Conservation (phyloP, 352 stramenopile species). For the Plasmopara viticola region DNA sequence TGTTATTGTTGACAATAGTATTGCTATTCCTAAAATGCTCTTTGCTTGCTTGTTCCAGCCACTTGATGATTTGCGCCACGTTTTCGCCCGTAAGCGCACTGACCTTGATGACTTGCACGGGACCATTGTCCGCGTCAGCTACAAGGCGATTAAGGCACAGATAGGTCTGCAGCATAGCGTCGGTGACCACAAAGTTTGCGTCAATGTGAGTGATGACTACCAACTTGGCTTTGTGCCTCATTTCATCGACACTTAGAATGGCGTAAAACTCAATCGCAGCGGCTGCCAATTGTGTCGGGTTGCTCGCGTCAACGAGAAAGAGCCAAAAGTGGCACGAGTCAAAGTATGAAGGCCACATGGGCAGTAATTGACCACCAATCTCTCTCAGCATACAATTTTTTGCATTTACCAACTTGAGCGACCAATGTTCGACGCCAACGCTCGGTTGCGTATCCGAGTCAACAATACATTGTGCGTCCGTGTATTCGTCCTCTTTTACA, state of each 20-base stretch:
- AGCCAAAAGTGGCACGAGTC: slow-evolving; percentile 59
- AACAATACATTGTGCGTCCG: slow-evolving; percentile 17
- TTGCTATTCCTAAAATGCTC: slow-evolving; percentile 1
- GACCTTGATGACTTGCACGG: slow-evolving; percentile 49
- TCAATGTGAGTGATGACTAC: slow-evolving; percentile 73
- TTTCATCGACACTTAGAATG: slow-evolving; percentile 42
- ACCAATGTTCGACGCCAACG: slow-evolving; percentile 56
- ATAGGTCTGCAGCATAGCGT: slow-evolving; percentile 43
- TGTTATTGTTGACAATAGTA: too few species aligned
- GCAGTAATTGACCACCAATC: slow-evolving; percentile 55
- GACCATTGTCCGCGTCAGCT: slow-evolving; percentile 19
- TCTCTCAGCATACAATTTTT: slow-evolving; percentile 45
- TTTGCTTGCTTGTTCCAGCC: slow-evolving; percentile 28
- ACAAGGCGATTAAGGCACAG: slow-evolving; percentile 50
- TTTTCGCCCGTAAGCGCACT: slow-evolving; percentile 60
- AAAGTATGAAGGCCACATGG: slow-evolving; percentile 73
- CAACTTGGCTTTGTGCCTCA: slow-evolving; percentile 54
- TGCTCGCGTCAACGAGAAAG: slow-evolving; percentile 60
- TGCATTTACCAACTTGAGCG: slow-evolving; percentile 32
- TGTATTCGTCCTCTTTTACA: slow-evolving; percentile 11
- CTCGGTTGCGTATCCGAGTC: slow-evolving; percentile 47
- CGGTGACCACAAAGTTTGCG: slow-evolving; percentile 35
- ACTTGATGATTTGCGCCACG: slow-evolving; percentile 45
- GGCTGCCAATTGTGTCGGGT: slow-evolving; percentile 38
- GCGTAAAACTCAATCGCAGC: slow-evolving; percentile 61